Percentiles rank a stretch among this genome's conserved stretches.
Evolutionary conservation across 345 rosid species (phyloP).

Genomic region (Melastoma malabathricum): DNA sequence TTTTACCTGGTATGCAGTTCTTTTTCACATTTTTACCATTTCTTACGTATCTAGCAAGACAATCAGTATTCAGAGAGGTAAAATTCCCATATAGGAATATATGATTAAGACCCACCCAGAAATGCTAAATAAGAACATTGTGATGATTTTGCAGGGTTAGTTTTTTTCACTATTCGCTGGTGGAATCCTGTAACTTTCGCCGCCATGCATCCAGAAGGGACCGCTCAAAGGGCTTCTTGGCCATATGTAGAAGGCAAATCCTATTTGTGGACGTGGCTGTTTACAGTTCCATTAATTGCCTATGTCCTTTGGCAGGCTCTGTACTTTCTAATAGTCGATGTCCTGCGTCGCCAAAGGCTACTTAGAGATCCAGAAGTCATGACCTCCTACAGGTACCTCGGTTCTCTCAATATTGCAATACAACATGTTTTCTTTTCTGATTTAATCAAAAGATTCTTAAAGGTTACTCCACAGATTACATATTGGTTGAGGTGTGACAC

Average conservation of each 20-base stretch:
- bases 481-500: too few species aligned
- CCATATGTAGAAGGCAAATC: conserved; percentile 73
- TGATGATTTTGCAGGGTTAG: conserved; percentile 45
- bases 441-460: neutral
- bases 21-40: neutral
- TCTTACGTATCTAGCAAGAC: neutral
- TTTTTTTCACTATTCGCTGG: conserved; percentile 94
- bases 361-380: conserved; percentile 96
- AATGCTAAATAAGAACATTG: neutral
- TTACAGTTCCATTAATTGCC: conserved; percentile 68
- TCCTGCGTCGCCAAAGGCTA: conserved; percentile 78
- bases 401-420: conserved; percentile 3
- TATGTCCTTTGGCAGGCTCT: conserved; percentile 87
- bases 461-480: too few species aligned
- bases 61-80: neutral
- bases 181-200: conserved; percentile 89
- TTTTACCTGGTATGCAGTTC: conserved; percentile 64
- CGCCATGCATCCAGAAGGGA: conserved; percentile 85
- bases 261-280: conserved; percentile 78
- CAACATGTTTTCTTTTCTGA: neutral
- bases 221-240: conserved; percentile 55
- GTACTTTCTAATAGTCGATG: conserved; percentile 83
- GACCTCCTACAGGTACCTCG: conserved; percentile 80
- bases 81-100: neutral
- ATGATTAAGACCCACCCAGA: too few species aligned